Base-by-base conservation (phyloP, 495 filamentous ascomycete genomes). In the Aspergillus campestris region DNA sequence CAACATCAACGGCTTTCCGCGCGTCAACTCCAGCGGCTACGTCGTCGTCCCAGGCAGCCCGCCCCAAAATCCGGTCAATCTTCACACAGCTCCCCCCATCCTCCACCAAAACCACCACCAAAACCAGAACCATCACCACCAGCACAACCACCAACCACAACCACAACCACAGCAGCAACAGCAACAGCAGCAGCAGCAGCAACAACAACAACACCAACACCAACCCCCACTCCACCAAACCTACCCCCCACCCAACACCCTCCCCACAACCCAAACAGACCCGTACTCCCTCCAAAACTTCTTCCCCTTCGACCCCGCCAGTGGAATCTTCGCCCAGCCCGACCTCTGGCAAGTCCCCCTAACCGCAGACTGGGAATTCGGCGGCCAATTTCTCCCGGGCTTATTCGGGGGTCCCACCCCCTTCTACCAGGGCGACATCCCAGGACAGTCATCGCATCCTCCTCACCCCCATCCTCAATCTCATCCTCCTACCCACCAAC, bases 271-370 rank as follows among this genome's bases (percentile, higher is more conserved):
- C 39, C 52, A 12, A 29, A 47, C 31, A 44, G 30, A 36, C 14
- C 35, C 59, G 12, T 50, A 55, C 40, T 35, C 48, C 37, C 42
- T 47, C 12, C 43, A 54, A 12, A 52, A 49, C 45, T 50, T 33
- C 11, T 39, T 55, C 31, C 61, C 60, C 40, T 61, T 59, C 38
- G 51, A 53, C 45, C 59, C 58, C 8, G 24, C 40, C 47, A 56
- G 47, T 38, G 49, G 48, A 13, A 42, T 31, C 28, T 45, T 57
- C 42, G 40, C 48, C 15, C 54, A 63, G 35, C 61, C 66, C 3
- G 61, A 63, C 27, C 56, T 66, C 30, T 71, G 66, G 64, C 62
- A 66, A 47, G 57, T 67, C 18, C 67, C 67, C 0, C 30, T 69
- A 27, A 56, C 60, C 3, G 67, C 58, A 3, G 59, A 69, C 42